A percentile compares a stretch with the other conserved stretches of the same genome.
These are phyloP conservation scores for Aaosphaeria pasadenensis DNA, from an alignment of 2,329 filamentous ascomycete species.

Conservation along the genomic window DNA sequence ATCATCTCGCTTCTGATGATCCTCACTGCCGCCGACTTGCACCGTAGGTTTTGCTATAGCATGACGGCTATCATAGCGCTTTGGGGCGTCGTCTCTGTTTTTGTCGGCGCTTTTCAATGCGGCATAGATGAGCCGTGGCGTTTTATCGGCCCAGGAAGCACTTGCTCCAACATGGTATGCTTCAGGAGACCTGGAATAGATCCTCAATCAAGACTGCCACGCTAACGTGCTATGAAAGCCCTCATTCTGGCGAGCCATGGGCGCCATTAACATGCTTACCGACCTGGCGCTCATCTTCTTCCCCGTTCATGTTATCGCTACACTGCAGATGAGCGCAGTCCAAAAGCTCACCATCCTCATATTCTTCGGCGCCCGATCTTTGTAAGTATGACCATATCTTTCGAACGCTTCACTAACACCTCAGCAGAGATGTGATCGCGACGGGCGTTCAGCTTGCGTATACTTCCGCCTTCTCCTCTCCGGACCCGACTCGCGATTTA, in stretches of 20 bases:
- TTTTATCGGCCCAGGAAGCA: conserved; percentile 8
- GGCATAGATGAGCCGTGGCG: conserved; percentile 26
- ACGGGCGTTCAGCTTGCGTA: conserved; percentile 32
- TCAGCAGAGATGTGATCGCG: conserved; percentile 29
- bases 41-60: conserved; percentile 23
- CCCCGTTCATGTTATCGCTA: conserved; percentile 32
- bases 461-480: conserved; percentile 20
- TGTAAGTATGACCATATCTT: conserved; percentile 14
- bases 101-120: conserved; percentile 31
- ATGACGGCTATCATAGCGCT: conserved; percentile 25
- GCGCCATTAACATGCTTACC: conserved; percentile 31
- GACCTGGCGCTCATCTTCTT: conserved; percentile 31
- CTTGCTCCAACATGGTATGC: conserved; percentile 26
- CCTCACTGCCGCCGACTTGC: conserved; percentile 26
- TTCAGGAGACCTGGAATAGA: not conserved
- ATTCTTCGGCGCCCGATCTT: conserved; percentile 30
- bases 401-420: not conserved
- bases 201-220: not conserved
- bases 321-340: conserved; percentile 30
- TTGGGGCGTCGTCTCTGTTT: conserved; percentile 26
- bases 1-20: conserved; percentile 35
- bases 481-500: conserved; percentile 23
- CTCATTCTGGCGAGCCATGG: conserved; percentile 29
- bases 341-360: conserved; percentile 33
- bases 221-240: conserved; percentile 7